Evolutionary conservation across 768 basidiomycete species (phyloP).

Genomic region (Tulasnella sp.): DNA sequence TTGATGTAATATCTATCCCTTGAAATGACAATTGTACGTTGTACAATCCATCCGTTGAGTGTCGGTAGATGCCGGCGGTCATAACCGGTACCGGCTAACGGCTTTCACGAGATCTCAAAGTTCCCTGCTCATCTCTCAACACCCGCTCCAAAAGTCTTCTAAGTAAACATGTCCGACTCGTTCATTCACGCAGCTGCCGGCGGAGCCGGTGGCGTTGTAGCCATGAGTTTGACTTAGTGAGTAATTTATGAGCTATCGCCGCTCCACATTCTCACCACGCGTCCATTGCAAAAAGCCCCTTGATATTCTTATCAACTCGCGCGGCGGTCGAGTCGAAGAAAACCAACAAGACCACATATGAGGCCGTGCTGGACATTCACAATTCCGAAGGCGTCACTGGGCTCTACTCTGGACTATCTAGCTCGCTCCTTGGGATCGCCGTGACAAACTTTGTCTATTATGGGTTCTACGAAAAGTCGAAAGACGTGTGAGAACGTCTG

Average conservation of each 20-base stretch:
- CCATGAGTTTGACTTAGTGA: conserved; percentile 86
- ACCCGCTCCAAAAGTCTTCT: not conserved
- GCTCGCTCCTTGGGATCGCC: conserved; percentile 81
- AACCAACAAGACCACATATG: conserved; percentile 54
- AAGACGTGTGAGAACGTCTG: conserved; percentile 26
- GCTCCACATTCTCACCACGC: not conserved
- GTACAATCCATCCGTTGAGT: too few species aligned
- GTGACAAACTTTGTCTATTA: conserved; percentile 95
- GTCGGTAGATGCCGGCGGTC: not conserved
- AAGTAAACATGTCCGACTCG: conserved; percentile 40
- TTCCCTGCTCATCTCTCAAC: not conserved
- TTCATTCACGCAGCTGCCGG: conserved; percentile 81
- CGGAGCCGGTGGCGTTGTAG: conserved; percentile 77
- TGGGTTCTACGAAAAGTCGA: conserved; percentile 75
- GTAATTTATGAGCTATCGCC: conserved; percentile 23
- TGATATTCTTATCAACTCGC: conserved; percentile 85
- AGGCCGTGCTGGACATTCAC: conserved; percentile 63
- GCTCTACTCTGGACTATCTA: conserved; percentile 77
- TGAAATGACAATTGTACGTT: too few species aligned
- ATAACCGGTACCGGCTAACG: too few species aligned
- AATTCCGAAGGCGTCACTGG: conserved; percentile 76
- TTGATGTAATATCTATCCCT: too few species aligned
- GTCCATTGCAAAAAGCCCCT: conserved; percentile 44
- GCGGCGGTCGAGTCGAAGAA: conserved; percentile 84
- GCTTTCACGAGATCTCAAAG: not conserved